Evolutionary conservation across 2,329 filamentous ascomycete genomes (phyloP), one percentile per base, ranked within the genome.

Genomic region (Fusarium ramigenum): DNA sequence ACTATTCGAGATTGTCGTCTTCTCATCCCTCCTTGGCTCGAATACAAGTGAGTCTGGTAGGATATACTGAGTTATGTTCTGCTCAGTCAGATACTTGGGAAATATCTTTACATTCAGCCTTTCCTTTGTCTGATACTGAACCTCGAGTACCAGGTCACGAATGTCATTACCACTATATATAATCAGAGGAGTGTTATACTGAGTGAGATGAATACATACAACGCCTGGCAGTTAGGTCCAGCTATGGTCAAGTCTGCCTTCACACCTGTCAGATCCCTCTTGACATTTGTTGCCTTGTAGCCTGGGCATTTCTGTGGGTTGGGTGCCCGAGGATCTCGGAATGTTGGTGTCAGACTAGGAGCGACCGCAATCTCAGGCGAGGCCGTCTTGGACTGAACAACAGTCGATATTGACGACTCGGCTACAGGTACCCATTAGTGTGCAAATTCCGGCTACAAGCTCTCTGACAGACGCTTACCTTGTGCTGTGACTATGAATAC

Each of bases 51-150:
- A 59, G 16, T 37, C 15, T 19, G 42, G 32, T 12, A 59, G 19
- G 10, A 50, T 21, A 19, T 50, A 59, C 23, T 59, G 42, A 21
- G 56, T 59, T 30, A 4, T 59, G 19, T 59, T 59, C 10, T 28
- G 4, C 18, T 59, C 19, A 11, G 56, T n/a, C 3, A 59, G 12
- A 28, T 50, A 50, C 9, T 49, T 59, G 2, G 56, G 56, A 9
- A 36, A 49, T n/a, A 59, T 50, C 23, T 59, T 59, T 7, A 59
- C 56, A 50, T 59, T 59, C 40, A 59, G 25, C 4, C 56, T 25
- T 16, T 50, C 42, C 10, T 59, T 59, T 7, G 56, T 37, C 42
- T 59, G 56, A 37, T 59, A 59, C 14, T 59, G 42, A 14, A 59
- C 56, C 19, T 59, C 42, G 4, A 59, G 30, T 5, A 59, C 14